Percentiles rank a stretch among this genome's conserved stretches.
These are phyloP conservation scores for Hypholoma fasciculare DNA, from an alignment of 768 basidiomycete species.

Conservation along the genomic window DNA sequence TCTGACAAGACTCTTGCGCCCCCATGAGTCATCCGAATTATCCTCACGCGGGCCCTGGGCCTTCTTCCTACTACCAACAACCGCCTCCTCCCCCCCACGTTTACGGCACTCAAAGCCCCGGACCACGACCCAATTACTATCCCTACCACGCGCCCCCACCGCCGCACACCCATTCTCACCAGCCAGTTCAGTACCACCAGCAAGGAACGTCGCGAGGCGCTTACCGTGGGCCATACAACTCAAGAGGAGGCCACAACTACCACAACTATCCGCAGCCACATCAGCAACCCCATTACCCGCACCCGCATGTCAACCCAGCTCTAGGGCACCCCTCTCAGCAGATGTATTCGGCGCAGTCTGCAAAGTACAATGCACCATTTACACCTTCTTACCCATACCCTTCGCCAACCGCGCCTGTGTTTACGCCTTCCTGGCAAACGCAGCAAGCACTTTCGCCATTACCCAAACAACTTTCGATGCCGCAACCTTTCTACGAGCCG, in stretches of 20 bases:
- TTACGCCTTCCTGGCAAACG: conserved; percentile 45
- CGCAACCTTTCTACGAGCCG: conserved; percentile 24
- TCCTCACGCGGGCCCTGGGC: conserved; percentile 22
- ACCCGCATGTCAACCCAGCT: conserved; percentile 17
- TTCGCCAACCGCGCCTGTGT: conserved; percentile 34
- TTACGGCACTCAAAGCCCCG: conserved; percentile 35
- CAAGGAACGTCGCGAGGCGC: conserved; percentile 25
- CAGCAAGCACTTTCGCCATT: conserved; percentile 47
- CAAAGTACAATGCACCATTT: conserved; percentile 27
- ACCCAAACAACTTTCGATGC: conserved; percentile 65
- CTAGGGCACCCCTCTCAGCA: conserved; percentile 22
- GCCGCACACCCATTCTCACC: conserved; percentile 36
- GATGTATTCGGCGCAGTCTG: conserved; percentile 30
- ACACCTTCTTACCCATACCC: conserved; percentile 35
- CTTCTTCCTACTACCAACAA: conserved; percentile 26
- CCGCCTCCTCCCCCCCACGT: conserved; percentile 26
- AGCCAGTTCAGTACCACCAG: conserved; percentile 28
- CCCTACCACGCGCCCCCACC: conserved; percentile 32
- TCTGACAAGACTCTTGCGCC: neutral
- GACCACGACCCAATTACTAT: conserved; percentile 38
- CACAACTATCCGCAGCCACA: conserved; percentile 21
- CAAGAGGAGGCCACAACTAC: conserved; percentile 37
- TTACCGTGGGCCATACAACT: conserved; percentile 35
- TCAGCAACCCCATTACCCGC: conserved; percentile 12
- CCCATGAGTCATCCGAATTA: conserved; percentile 22